Conservation (phyloP, 2,329 filamentous ascomycete species). For the Chaetomiaceae sp. region DNA sequence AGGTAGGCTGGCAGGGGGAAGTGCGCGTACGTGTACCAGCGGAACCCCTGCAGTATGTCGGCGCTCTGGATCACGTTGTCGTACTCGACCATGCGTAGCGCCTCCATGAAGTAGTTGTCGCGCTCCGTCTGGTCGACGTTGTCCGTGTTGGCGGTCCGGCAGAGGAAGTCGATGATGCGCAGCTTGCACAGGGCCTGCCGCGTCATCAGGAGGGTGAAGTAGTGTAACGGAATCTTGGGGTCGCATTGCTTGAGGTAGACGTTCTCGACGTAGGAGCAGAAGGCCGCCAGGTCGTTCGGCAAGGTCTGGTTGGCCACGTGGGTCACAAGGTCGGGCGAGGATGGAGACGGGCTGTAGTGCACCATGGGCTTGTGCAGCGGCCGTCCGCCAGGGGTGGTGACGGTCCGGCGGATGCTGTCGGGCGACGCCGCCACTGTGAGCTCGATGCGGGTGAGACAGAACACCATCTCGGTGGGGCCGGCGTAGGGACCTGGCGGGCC, state of each 20-base stretch:
- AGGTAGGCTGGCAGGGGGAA: slow-evolving; percentile 58
- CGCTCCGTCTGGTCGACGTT: slow-evolving; percentile 39
- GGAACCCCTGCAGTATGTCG: slow-evolving; percentile 45
- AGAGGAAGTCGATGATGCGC: slow-evolving; percentile 49
- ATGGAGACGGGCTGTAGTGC: slow-evolving; percentile 31
- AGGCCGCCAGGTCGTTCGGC: slow-evolving; percentile 47
- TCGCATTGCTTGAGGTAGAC: slow-evolving; percentile 53
- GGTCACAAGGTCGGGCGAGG: slow-evolving; percentile 38
- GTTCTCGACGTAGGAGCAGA: slow-evolving; percentile 49
- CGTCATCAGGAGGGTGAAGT: slow-evolving; percentile 53
- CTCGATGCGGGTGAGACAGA: slow-evolving; percentile 51
- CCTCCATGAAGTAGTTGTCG: slow-evolving; percentile 47
- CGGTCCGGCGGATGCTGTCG: slow-evolving; percentile 31
- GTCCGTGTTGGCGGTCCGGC: slow-evolving; percentile 36
- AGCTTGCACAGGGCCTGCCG: slow-evolving; percentile 50
- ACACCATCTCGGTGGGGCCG: slow-evolving; percentile 55
- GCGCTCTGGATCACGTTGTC: slow-evolving; percentile 50
- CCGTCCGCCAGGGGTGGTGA: slow-evolving; percentile 22
- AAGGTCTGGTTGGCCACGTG: slow-evolving; percentile 46
- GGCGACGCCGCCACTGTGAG: slow-evolving; percentile 49
- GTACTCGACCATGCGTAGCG: slow-evolving; percentile 53
- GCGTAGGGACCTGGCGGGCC: slow-evolving; percentile 43
- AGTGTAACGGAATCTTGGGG: slow-evolving; percentile 51
- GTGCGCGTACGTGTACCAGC: slow-evolving; percentile 54
- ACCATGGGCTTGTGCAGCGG: slow-evolving; percentile 24